Evolutionary conservation across 2,329 filamentous ascomycete genomes (phyloP).

Genomic region (Pezicula neosporulosa): DNA sequence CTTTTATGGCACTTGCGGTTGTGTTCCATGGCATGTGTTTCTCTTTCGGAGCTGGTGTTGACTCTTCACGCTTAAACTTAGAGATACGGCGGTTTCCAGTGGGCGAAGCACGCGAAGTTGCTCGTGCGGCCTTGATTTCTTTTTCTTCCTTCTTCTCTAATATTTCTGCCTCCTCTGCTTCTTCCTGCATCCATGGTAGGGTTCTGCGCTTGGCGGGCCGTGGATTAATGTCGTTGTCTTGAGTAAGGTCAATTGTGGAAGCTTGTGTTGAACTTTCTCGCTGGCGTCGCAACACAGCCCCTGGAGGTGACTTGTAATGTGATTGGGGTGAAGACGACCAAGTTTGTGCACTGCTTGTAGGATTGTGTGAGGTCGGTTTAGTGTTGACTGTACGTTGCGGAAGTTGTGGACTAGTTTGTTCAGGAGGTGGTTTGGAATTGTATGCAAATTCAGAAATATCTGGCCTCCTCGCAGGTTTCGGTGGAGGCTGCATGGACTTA

Average conservation of each 20-base stretch:
- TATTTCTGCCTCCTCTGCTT: slow-evolving; percentile 27
- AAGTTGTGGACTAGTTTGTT: not conserved
- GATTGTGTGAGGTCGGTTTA: slow-evolving; percentile 6
- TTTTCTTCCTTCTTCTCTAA: slow-evolving; percentile 14
- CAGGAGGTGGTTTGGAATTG: not conserved
- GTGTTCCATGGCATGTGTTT: slow-evolving; percentile 63
- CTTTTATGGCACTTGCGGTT: slow-evolving; percentile 70
- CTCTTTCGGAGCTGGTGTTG: slow-evolving; percentile 33
- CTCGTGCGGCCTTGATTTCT: slow-evolving; percentile 8
- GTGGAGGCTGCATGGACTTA: slow-evolving; percentile 18
- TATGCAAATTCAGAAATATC: slow-evolving; percentile 13
- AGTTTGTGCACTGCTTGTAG: slow-evolving; percentile 26
- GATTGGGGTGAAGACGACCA: slow-evolving; percentile 43
- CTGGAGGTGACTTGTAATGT: slow-evolving; percentile 33
- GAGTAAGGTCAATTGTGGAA: slow-evolving; percentile 1
- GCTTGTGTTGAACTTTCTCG: slow-evolving; percentile 4
- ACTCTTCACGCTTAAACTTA: slow-evolving; percentile 24
- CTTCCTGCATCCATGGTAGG: slow-evolving; percentile 25
- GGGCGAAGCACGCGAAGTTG: slow-evolving; percentile 9
- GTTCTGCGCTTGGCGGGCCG: slow-evolving; percentile 33
- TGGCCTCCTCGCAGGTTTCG: slow-evolving; percentile 41
- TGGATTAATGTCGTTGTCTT: slow-evolving; percentile 14
- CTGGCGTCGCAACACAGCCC: slow-evolving; percentile 10
- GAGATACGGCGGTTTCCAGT: slow-evolving; percentile 16
- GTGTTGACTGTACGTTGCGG: not conserved